Percentiles rank a stretch among this genome's conserved stretches.
phyloP scores from a whole-genome alignment of 192 early-diverging fungal genomes.

The Backusella liffmaniae region DNA sequence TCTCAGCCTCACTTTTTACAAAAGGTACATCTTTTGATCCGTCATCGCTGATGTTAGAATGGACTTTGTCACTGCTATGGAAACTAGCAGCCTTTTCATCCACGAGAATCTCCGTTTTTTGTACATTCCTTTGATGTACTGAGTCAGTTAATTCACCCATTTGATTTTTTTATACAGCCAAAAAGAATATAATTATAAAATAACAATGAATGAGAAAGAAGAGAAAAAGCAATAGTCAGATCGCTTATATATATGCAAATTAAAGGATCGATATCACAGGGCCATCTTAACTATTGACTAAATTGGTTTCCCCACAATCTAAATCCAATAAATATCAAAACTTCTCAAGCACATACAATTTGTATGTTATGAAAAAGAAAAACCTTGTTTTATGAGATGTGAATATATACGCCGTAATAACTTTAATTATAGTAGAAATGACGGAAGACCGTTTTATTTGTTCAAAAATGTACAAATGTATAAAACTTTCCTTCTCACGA shows the following conservation, averaged over 20 bases:
- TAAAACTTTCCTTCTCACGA: not conserved
- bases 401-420: not conserved
- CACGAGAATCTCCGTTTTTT: not conserved
- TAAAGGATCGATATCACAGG: not conserved
- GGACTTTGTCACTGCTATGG: not conserved
- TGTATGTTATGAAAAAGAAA: not conserved
- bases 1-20: conserved; percentile 5
- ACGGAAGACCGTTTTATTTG: not conserved
- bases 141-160: not conserved
- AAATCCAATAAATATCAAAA: not conserved
- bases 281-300: not conserved
- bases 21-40: not conserved
- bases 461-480: not conserved
- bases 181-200: not conserved
- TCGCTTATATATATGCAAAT: not conserved
- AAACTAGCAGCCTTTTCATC: not conserved
- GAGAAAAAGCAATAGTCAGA: not conserved
- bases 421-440: not conserved
- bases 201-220: not conserved
- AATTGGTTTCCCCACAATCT: not conserved
- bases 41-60: not conserved
- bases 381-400: not conserved
- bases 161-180: not conserved
- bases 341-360: not conserved
- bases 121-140: not conserved